Evolutionary conservation across 2,329 filamentous ascomycete species (phyloP), one percentile per base, ranked within the genome.

Genomic region (Paraphoma chrysanthemicola): DNA sequence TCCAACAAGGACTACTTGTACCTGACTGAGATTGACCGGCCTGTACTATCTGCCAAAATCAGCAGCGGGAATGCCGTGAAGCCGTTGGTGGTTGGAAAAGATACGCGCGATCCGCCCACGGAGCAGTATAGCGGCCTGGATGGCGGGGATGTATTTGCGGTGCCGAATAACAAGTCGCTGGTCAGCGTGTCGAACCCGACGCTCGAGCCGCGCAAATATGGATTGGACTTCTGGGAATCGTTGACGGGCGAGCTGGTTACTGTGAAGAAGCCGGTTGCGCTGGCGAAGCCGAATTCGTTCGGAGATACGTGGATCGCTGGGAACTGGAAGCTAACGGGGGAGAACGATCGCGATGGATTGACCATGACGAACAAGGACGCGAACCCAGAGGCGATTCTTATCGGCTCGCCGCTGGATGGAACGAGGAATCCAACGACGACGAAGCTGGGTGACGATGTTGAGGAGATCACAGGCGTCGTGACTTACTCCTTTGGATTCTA

Each of bases 181-280:
- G 69, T 91, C 39, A 88, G 87, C 2, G 77, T 73, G 6, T 78
- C 71, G 33, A 91, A 91, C 70, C 88, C 88, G 0, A 77, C 78
- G 12, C 80, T 91, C 39, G 73, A 88, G 57, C 88, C 88, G 1
- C 76, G 78, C 18, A 76, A 79, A 42, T 91, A 88, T 67, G 89
- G 89, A 2, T 78, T 91, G 30, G 89, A 91, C 72, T 92, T 91
- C 69, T 91, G 89, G 89, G 87, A 91, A 81, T 88, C 84, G 59
- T 75, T 91, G 55, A 81, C 79, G 51, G 89, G 88, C 29, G 87
- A 91, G 74, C 79, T 90, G 7, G 88, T 92, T 12, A 90, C 85
- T 0, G 77, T 91, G 45, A 81, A 80, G 62, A 81, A 77, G 44
- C 84, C 86, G 1, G 81, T 78, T 11, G 86, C 85, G 43, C 74